Evolutionary conservation across 306 rosid genomes (phyloP).

Genomic region (Trifolium fragiferum): DNA sequence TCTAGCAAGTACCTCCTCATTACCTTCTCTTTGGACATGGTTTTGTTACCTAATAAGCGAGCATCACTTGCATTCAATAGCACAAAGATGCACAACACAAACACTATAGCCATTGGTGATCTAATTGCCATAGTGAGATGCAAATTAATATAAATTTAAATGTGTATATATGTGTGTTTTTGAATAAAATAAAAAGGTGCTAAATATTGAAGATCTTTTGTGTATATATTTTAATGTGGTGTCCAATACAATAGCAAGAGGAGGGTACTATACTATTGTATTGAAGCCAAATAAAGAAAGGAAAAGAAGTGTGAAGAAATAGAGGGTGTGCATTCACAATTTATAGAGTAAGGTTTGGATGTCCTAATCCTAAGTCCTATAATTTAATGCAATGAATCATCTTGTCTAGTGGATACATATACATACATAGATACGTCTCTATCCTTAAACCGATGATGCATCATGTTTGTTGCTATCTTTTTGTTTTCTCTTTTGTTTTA

Average conservation of each 20-base stretch:
- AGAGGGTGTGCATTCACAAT: not conserved
- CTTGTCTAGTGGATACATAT: not conserved
- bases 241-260: not conserved
- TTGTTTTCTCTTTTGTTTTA: no score
- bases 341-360: conserved; percentile 1
- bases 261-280: not conserved
- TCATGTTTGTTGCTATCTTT: not conserved
- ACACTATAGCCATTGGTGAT: not conserved
- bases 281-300: not conserved
- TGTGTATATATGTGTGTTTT: not conserved
- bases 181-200: not conserved
- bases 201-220: not conserved
- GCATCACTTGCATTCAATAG: conserved; percentile 33
- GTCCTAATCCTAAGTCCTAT: not conserved
- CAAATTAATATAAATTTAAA: not conserved
- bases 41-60: conserved; percentile 21
- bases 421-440: not conserved
- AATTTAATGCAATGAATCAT: not conserved
- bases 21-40: not conserved
- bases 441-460: not conserved
- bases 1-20: conserved; percentile 36
- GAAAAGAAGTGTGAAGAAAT: not conserved
- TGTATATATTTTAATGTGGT: not conserved
- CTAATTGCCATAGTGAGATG: not conserved
- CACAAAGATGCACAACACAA: conserved; percentile 32